Percentiles rank a stretch among this genome's conserved stretches.
These are phyloP conservation scores for Leccinum cinnamomeum DNA, from an alignment of 1,284 basidiomycete species.

Conservation along the genomic window DNA sequence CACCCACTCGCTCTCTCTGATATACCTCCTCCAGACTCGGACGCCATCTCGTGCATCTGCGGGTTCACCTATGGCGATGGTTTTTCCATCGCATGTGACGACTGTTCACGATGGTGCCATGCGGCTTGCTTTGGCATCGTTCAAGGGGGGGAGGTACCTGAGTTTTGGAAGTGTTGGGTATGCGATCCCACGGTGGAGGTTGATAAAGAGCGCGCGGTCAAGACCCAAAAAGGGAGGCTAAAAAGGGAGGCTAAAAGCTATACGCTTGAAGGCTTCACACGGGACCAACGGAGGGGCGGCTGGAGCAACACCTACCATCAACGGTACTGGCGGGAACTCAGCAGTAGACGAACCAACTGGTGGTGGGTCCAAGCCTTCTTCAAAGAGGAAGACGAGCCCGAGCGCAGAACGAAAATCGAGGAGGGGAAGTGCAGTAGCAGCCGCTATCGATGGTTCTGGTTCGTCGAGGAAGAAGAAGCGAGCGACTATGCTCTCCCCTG, in stretches of 20 bases:
- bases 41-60: conserved; percentile 72
- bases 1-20: conserved; percentile 18
- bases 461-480: conserved; percentile 44
- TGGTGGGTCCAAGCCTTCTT: conserved; percentile 22
- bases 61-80: conserved; percentile 80
- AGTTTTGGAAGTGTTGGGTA: conserved; percentile 67
- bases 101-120: conserved; percentile 89
- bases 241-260: conserved; percentile 21
- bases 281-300: conserved; percentile 22
- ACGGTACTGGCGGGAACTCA: conserved; percentile 17
- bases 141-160: conserved; percentile 66
- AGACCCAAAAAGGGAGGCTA: conserved; percentile 40
- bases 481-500: conserved; percentile 36
- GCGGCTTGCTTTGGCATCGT: conserved; percentile 82
- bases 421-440: conserved; percentile 38
- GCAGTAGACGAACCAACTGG: conserved; percentile 17
- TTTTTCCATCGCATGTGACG: conserved; percentile 90
- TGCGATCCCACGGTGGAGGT: conserved; percentile 49
- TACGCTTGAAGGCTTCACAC: conserved; percentile 29
- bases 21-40: conserved; percentile 37
- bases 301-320: conserved; percentile 9
- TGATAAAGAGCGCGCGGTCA: conserved; percentile 48
- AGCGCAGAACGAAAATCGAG: conserved; percentile 49
- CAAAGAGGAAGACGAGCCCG: conserved; percentile 41
- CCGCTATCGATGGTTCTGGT: conserved; percentile 38